Base-by-base conservation (phyloP, 2,329 filamentous ascomycete genomes). In the Sclerotinia nivalis region DNA sequence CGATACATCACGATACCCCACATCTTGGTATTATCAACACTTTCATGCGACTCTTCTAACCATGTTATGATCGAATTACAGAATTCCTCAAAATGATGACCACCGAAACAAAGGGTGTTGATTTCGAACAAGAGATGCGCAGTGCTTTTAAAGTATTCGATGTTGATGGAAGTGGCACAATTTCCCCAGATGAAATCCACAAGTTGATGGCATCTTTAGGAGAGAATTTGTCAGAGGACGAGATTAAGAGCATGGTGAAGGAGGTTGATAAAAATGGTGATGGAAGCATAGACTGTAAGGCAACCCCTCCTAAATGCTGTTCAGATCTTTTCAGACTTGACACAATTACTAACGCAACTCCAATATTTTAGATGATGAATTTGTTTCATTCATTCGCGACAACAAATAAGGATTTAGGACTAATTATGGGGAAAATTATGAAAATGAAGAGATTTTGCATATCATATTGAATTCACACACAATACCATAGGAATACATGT, bases 1-100 rank as follows among this genome's bases (percentile, higher is more conserved):
- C 47, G 28, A 50, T 22, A 47, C 13, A 34, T 20, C n/a, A 50
- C 31, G 15, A 60, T 61, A 64, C 60, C 60, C 45, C 47, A 64
- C 61, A 52, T 64, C 61, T 64, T 64, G 31, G 8, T 50, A 22
- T 40, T 37, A 25, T 28, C 47, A 64, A 20, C 15, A 22, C 22
- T 18, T 56, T 43, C 22, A 49, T 54, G n/a, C 59, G 40, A 56
- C 43, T 25, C 18, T 69, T 49, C 68, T 70, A 25, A 70, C 22
- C 31, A 49, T 49, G n/a, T 59, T 22, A 40, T 50, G 1, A 8
- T 67, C 45, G n/a, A 52, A 40, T 22, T 52, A n/a, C 25, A 87
- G 87, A 89, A 77, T 90, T 90, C 81, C 84, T 89, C 71, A 86
- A 85, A 74, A 88, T 89, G 84, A 89, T 89, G 87, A 86, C 87